These are phyloP conservation scores for Phycomyces blakesleeanus DNA, from an alignment of 192 early-diverging fungal species.

Conservation along the genomic window DNA sequence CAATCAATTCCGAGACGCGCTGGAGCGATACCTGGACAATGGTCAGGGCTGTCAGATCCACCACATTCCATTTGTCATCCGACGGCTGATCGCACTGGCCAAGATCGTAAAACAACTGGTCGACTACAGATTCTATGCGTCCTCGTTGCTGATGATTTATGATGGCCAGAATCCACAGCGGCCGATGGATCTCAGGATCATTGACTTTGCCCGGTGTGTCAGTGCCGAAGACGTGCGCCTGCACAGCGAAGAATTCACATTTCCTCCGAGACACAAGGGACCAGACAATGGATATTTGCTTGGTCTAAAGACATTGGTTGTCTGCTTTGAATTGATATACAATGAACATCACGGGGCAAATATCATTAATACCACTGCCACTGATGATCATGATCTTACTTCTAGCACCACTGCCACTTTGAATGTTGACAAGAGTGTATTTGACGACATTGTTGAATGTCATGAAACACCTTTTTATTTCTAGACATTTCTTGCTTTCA, in stretches of 20 bases:
- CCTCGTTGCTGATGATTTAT: slow-evolving; percentile 87
- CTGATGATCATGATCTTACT: too few species aligned
- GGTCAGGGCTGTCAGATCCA: slow-evolving; percentile 67
- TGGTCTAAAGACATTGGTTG: slow-evolving; percentile 68
- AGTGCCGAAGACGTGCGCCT: slow-evolving; percentile 41
- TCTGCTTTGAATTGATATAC: slow-evolving; percentile 63
- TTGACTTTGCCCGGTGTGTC: slow-evolving; percentile 95
- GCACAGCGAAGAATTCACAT: slow-evolving; percentile 13
- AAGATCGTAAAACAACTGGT: slow-evolving; percentile 71
- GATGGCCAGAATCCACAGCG: slow-evolving; percentile 57
- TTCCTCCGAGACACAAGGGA: slow-evolving; percentile 42
- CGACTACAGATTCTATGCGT: slow-evolving; percentile 89
- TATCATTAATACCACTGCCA: too few species aligned
- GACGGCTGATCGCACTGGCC: slow-evolving; percentile 70
- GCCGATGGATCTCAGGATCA: slow-evolving; percentile 83
- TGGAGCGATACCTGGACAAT: slow-evolving; percentile 84
- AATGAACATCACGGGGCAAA: slow-evolving; percentile 32
- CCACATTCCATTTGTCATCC: slow-evolving; percentile 79
- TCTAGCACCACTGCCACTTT: background rate
- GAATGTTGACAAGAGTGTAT: background rate
- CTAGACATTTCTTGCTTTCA: background rate
- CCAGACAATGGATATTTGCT: slow-evolving; percentile 77
- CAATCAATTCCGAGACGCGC: slow-evolving; percentile 70
- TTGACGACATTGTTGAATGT: too few species aligned
- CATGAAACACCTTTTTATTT: background rate